These are phyloP conservation scores for Coemansia aciculifera DNA, from an alignment of 192 early-diverging fungal genomes.

Conservation along the genomic window DNA sequence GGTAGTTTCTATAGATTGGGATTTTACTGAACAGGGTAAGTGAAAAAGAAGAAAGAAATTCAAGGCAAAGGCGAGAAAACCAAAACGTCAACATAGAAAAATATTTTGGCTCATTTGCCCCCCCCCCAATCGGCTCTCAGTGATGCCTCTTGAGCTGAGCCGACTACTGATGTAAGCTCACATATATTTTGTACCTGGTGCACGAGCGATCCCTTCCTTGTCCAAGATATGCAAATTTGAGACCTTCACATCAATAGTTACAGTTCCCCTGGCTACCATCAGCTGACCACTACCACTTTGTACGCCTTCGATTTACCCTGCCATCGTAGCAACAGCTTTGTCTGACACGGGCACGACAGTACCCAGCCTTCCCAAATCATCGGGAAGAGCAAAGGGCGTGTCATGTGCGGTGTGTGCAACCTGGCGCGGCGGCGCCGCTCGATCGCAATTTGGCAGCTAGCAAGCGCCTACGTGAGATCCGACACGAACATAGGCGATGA, in stretches of 20 bases:
- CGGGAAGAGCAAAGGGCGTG: neutral
- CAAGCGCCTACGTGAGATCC: neutral
- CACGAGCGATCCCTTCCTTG: neutral
- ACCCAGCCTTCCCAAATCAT: neutral
- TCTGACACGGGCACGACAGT: neutral
- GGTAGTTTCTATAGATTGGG: constrained; percentile 1
- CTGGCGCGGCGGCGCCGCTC: constrained; percentile 1
- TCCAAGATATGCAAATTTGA: neutral
- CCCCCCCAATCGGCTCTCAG: neutral
- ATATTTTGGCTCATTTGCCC: neutral
- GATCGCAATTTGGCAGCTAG: neutral
- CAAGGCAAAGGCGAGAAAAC: neutral
- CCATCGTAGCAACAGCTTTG: neutral
- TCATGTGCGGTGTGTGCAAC: neutral
- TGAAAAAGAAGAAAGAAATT: neutral
- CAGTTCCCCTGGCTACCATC: neutral
- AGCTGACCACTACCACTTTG: neutral
- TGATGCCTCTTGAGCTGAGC: constrained; percentile 4
- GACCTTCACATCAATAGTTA: neutral
- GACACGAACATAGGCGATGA: neutral
- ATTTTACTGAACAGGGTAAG: neutral
- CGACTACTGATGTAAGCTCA: neutral
- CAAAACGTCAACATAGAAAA: neutral
- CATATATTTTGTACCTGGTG: neutral
- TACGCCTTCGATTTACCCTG: neutral